Evolutionary conservation across 306 rosid genomes (phyloP), one percentile per base, ranked within the genome.

Genomic region (Gastrolobium bilobum): DNA sequence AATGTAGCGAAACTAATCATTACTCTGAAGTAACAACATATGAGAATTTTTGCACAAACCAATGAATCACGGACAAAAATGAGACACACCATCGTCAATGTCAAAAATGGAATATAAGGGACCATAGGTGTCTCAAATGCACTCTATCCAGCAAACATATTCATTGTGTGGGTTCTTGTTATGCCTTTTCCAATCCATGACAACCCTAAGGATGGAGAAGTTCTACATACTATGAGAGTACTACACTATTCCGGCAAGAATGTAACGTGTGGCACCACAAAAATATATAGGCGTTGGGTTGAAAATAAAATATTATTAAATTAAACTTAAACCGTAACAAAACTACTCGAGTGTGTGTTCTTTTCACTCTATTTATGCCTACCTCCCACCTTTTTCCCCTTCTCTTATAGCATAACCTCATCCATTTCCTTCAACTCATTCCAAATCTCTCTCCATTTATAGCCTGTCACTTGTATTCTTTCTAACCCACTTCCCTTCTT

Each of bases 1-100:
- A 37, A 10, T 7, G 52, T 4, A 38, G 20, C 37, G 48, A 64
- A 82, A 46, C 40, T 60, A 85, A 54, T 14, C 46, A 44, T 13
- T 46, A 54, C 33, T 47, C 43, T 38, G 37, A 61, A 31, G 14
- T 58, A 46, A 40, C 65, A 70, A 69, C 47, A 46, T 34, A 13
- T 2, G 44, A 34, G 34, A 78, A 38, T 3, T 61, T 61, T 6
- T 5, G 30, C 75, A 79, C 65, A 52, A 59, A 37, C 34, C 58
- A 73, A 52, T 52, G 20, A 20, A 35, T 14, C 20, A 4, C 34
- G 34, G 0, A 33, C 8, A 79, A 8, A 74, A 74, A 68, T 51
- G 78, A 68, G 34, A 29, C 20, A 11, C 56, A 15, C 4, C 20
- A 34, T 38, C 29, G 39, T 10, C 34, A 31, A 63, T 7, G 64